Base-by-base conservation (phyloP, 169 alveolate genomes). In the Plasmodium ovale region DNA sequence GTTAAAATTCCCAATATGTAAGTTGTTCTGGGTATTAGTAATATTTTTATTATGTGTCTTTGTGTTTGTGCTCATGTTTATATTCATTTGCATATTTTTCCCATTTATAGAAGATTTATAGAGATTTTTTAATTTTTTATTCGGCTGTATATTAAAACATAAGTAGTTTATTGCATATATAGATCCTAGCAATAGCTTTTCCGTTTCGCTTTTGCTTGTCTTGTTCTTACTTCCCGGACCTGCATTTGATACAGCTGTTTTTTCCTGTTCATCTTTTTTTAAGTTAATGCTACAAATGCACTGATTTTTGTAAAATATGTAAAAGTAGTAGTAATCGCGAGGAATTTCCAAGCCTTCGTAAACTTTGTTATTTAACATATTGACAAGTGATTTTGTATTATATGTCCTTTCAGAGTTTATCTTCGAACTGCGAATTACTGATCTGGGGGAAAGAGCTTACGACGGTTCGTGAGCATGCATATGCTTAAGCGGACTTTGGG, bases 101-200 rank as follows among this genome's bases (percentile, higher is more conserved):
- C 47, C 25, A 82, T 65, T 59, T 16, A 49, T 58, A 12, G 42
- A 35, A 10, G 71, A 49, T 29, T 82, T 82, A 62, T 82, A 82
- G 1, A 82, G 56, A 54, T 82, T 82, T 49, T 82, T 82, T 44
- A 82, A 65, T 51, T 65, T 82, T 69, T 65, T 82, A 59, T 82
- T 82, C 37, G 90, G 90, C n/a, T 82, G 90, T 47, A 82, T 82
- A 69, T 82, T 82, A 69, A 54, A 82, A 59, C 90, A 82, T 42
- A 82, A 42, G 56, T 82, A 82, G 44, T 82, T 82, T 12, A 82
- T 69, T 6, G 90, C 90, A 65, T 82, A 82, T 35, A 82, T 82
- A 19, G 90, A 82, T 33, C 90, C 90, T 19, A 82, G 35, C 25
- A 82, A 37, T 19, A 82, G 59, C 19, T 82, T 82, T 27, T 82